Conservation (phyloP, 768 basidiomycete species). For the Psilocybe subaeruginosa region DNA sequence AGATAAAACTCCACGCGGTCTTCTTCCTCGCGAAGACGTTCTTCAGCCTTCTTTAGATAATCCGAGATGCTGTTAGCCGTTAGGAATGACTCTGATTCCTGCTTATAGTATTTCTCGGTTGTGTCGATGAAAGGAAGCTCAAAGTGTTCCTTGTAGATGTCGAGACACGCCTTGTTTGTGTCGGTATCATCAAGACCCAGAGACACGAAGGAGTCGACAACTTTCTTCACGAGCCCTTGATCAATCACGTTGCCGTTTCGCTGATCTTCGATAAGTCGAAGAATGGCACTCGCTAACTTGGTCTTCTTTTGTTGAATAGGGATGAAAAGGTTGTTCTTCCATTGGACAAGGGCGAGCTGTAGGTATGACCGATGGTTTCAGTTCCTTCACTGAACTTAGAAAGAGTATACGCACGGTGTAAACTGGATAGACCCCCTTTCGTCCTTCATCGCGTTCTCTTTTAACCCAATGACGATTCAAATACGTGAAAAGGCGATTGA, state of each 20-base stretch:
- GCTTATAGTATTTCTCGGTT: constrained; percentile 90
- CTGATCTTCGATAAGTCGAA: constrained; percentile 90
- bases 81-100: constrained; percentile 90
- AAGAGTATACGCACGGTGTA: constrained; percentile 73
- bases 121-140: constrained; percentile 87
- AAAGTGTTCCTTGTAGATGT: constrained; percentile 91
- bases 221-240: constrained; percentile 90
- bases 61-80: constrained; percentile 89
- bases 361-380: constrained; percentile 10
- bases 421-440: constrained; percentile 92
- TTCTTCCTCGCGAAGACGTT: constrained; percentile 91
- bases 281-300: constrained; percentile 85
- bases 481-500: constrained; percentile 97
- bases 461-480: constrained; percentile 99
- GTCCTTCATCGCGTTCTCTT: constrained; percentile 94
- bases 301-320: constrained; percentile 81
- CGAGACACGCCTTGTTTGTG: constrained; percentile 89
- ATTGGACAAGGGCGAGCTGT: constrained; percentile 93
- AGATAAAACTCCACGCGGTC: constrained; percentile 94
- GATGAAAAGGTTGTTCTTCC: constrained; percentile 90
- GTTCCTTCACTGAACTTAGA: not conserved
- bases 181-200: constrained; percentile 93
- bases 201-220: constrained; percentile 93
- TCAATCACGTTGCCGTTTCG: constrained; percentile 94
- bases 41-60: constrained; percentile 94